Conservation (phyloP, 2,329 filamentous ascomycete species). For the Trichoderma arundinaceum region DNA sequence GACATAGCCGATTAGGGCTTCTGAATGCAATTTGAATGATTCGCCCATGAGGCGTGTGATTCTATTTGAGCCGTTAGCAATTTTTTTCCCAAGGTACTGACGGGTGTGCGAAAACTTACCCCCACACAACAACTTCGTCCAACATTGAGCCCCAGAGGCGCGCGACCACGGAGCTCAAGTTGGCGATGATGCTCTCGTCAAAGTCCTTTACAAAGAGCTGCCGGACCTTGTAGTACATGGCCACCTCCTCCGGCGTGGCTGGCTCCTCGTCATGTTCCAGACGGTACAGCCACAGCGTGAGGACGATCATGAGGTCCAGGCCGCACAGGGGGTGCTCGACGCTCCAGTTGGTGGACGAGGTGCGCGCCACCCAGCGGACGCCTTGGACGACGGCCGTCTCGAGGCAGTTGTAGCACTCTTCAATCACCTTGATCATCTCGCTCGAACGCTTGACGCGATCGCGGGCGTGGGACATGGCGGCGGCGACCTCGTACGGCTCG, state of each 20-base stretch:
- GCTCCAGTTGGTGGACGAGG: conserved; percentile 98
- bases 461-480: conserved; percentile 92
- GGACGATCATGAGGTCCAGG: conserved; percentile 95
- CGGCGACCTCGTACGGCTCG: conserved; percentile 94
- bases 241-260: conserved; percentile 79
- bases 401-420: conserved; percentile 97
- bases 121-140: conserved; percentile 98
- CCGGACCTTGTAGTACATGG: conserved; percentile 92
- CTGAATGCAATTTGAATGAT: conserved; percentile 94
- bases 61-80: conserved; percentile 51
- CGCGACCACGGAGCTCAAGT: conserved; percentile 93
- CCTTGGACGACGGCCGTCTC: conserved; percentile 94
- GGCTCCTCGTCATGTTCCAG: conserved; percentile 98
- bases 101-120: conserved; percentile 68
- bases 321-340: conserved; percentile 97
- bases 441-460: conserved; percentile 93
- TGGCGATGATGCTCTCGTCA: conserved; percentile 78
- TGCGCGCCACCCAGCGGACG: conserved; percentile 97
- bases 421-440: conserved; percentile 98
- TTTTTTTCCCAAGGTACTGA: neutral
- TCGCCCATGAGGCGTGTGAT: conserved; percentile 97
- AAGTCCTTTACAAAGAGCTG: conserved; percentile 90
- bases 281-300: conserved; percentile 97
- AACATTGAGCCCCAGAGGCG: conserved; percentile 97
- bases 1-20: conserved; percentile 93